Evolutionary conservation across 768 basidiomycete species (phyloP).

Genomic region (Hemileccinum rubropunctum): DNA sequence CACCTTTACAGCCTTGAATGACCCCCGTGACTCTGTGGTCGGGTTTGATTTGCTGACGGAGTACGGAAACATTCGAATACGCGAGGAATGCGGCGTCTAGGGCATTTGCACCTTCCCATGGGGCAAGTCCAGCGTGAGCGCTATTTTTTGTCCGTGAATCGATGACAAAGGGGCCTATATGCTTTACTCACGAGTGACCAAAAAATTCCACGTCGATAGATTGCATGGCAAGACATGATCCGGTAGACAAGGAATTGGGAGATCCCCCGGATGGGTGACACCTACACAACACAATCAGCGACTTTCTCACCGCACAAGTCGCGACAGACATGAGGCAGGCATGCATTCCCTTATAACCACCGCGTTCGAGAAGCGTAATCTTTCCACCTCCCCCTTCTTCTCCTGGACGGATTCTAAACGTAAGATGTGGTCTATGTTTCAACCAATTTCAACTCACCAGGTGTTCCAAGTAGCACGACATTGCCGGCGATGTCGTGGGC

Average conservation of each 20-base stretch:
- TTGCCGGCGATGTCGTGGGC: slow-evolving; percentile 62
- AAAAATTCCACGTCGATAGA: slow-evolving; percentile 65
- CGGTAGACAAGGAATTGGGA: slow-evolving; percentile 46
- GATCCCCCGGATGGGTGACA: slow-evolving; percentile 68
- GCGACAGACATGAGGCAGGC: slow-evolving; percentile 65
- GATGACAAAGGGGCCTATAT: neutral
- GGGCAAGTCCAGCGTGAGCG: slow-evolving; percentile 76
- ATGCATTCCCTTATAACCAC: slow-evolving; percentile 81
- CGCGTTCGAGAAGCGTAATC: slow-evolving; percentile 65
- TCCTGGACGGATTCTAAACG: slow-evolving; percentile 38
- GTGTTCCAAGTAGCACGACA: slow-evolving; percentile 74
- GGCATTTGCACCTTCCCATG: slow-evolving; percentile 86
- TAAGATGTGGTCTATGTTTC: neutral
- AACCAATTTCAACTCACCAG: slow-evolving; percentile 41
- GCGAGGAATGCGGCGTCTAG: slow-evolving; percentile 87
- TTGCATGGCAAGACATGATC: slow-evolving; percentile 62
- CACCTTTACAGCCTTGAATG: slow-evolving; percentile 65
- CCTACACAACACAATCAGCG: slow-evolving; percentile 40
- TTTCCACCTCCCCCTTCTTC: slow-evolving; percentile 84
- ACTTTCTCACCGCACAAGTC: slow-evolving; percentile 6
- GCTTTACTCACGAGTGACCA: slow-evolving; percentile 59
- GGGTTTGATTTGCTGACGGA: slow-evolving; percentile 87
- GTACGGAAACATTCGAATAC: slow-evolving; percentile 72
- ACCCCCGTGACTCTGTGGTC: slow-evolving; percentile 78
- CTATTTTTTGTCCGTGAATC: slow-evolving; percentile 34